Percentiles rank a stretch among this genome's conserved stretches.
Evolutionary conservation across 305 asterid species (phyloP).

Genomic region (Andrographis paniculata): DNA sequence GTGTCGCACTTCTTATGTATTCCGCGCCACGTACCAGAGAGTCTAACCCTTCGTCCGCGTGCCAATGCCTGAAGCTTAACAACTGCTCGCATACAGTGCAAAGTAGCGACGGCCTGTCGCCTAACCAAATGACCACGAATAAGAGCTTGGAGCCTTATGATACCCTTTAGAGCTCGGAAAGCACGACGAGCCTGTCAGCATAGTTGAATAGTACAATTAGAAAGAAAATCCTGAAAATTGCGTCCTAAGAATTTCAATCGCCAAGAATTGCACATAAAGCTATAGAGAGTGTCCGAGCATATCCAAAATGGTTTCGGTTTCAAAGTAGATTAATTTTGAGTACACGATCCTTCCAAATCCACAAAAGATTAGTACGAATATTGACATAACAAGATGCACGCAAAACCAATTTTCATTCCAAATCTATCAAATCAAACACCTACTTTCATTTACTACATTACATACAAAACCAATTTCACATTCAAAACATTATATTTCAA

Average conservation of each 20-base stretch:
- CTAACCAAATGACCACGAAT: constrained; percentile 95
- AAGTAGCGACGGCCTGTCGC: constrained; percentile 88
- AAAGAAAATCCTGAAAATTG: background rate
- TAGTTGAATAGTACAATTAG: constrained; percentile 10
- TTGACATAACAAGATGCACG: no score
- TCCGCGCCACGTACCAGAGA: constrained; percentile 23
- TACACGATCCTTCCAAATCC: background rate
- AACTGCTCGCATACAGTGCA: constrained; percentile 74
- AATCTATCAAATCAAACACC: no score
- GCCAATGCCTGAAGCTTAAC: constrained; percentile 61
- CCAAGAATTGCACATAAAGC: no score
- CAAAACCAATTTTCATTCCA: no score
- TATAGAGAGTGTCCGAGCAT: no score
- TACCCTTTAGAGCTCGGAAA: constrained; percentile 89
- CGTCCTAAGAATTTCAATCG: no score
- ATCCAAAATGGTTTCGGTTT: no score
- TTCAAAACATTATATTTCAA: no score
- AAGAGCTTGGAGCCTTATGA: constrained; percentile 93
- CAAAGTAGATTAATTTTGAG: no score
- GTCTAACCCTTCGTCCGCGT: constrained; percentile 59
- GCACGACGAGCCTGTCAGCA: constrained; percentile 91
- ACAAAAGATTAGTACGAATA: no score
- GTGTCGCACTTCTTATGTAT: constrained; percentile 20
- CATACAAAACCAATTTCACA: no score
- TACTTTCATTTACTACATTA: no score